These are phyloP conservation scores for Hypericum androsaemum DNA, from an alignment of 345 rosid species.

Conservation along the genomic window DNA sequence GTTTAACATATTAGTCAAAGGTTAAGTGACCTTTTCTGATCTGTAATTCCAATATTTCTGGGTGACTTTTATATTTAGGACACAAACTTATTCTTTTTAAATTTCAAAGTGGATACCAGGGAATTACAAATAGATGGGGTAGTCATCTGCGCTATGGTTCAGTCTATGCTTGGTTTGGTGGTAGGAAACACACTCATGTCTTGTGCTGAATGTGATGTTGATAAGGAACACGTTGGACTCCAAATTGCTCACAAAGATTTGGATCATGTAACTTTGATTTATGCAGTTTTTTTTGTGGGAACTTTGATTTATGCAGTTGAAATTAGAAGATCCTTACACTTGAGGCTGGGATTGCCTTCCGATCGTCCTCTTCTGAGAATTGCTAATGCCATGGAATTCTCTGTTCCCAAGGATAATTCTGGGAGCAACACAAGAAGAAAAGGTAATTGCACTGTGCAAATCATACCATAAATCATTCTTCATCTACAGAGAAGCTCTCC, in stretches of 20 bases:
- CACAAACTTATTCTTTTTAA: background rate
- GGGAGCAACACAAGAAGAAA: constrained; percentile 31
- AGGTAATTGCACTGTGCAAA: constrained; percentile 28
- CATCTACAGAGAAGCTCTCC: too few species aligned
- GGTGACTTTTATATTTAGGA: too few species aligned
- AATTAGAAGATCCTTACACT: constrained; percentile 61
- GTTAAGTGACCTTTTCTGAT: too few species aligned
- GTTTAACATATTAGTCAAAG: too few species aligned
- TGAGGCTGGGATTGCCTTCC: constrained; percentile 68
- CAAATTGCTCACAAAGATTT: too few species aligned
- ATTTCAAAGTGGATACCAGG: constrained; percentile 1
- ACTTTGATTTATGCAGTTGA: constrained; percentile 44
- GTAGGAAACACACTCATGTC: background rate
- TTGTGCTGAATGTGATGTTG: too few species aligned
- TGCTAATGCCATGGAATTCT: constrained; percentile 63
- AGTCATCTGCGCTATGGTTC: constrained; percentile 1
- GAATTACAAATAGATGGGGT: background rate
- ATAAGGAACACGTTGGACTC: too few species aligned
- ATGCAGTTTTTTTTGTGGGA: background rate
- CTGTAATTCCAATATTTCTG: too few species aligned
- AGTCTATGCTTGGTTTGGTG: constrained; percentile 1
- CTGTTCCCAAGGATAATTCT: constrained; percentile 28
- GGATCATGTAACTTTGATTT: too few species aligned
- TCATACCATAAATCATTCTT: too few species aligned
- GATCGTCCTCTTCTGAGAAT: constrained; percentile 84